Conservation (phyloP, 768 basidiomycete species). For the Mycena maculata region DNA sequence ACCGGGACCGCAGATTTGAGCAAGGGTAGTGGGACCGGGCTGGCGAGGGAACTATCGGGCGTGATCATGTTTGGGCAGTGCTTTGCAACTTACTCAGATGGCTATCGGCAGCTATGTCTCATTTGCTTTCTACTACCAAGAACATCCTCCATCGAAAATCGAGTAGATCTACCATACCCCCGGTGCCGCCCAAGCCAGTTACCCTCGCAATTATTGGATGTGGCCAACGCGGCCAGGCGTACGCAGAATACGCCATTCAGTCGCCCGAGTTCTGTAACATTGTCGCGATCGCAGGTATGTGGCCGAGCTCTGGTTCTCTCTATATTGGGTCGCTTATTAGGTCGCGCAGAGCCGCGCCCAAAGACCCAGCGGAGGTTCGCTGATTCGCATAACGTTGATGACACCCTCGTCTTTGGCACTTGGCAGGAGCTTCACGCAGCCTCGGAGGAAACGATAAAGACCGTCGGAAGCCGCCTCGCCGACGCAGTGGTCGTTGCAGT, state of each 20-base stretch:
- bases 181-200: slow-evolving; percentile 51
- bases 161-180: slow-evolving; percentile 18
- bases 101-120: slow-evolving; percentile 22
- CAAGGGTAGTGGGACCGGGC: too few species aligned
- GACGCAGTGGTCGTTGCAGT: slow-evolving; percentile 87
- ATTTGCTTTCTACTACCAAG: slow-evolving; percentile 34
- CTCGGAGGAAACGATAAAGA: slow-evolving; percentile 72
- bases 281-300: slow-evolving; percentile 89
- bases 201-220: slow-evolving; percentile 86
- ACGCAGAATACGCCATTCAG: slow-evolving; percentile 70
- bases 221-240: slow-evolving; percentile 83
- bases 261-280: slow-evolving; percentile 77
- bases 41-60: too few species aligned
- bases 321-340: too few species aligned
- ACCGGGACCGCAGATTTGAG: too few species aligned
- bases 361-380: slow-evolving; percentile 72
- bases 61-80: too few species aligned
- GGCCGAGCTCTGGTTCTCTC: too few species aligned
- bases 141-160: slow-evolving; percentile 31
- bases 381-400: slow-evolving; percentile 66
- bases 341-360: slow-evolving; percentile 81
- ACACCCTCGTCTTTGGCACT: slow-evolving; percentile 74
- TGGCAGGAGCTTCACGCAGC: slow-evolving; percentile 80
- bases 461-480: slow-evolving; percentile 76
- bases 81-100: slow-evolving; percentile 6